Evolutionary conservation across 148 eudicot genomes (phyloP).

Genomic region (Rhododendron henanense): DNA sequence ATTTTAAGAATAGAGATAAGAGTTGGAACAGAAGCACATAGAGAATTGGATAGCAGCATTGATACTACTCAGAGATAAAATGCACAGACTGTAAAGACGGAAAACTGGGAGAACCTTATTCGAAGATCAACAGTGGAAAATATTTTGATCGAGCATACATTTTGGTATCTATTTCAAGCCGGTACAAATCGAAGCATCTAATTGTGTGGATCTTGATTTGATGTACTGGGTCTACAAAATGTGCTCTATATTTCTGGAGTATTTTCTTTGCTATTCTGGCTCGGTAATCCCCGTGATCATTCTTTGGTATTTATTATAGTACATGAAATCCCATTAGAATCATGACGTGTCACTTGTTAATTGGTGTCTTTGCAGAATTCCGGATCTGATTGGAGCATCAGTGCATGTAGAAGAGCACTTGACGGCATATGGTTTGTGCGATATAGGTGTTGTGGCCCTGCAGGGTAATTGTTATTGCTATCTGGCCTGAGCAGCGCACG

Average conservation of each 20-base stretch:
- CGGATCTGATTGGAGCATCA: neutral
- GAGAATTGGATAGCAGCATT: neutral
- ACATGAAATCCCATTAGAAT: neutral
- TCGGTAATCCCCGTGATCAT: neutral
- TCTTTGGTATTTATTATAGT: neutral
- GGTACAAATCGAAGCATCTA: neutral
- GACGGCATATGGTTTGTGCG: neutral
- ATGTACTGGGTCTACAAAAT: neutral
- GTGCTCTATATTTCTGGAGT: neutral
- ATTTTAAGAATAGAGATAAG: neutral
- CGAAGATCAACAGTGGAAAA: neutral
- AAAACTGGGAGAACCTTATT: neutral
- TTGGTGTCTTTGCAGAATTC: neutral
- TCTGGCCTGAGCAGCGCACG: neutral
- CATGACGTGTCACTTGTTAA: neutral
- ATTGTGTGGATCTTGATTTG: neutral
- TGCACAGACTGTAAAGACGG: neutral
- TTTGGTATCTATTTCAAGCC: neutral
- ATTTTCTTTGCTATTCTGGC: neutral
- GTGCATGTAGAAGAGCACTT: neutral
- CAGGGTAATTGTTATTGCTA: neutral
- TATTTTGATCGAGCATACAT: neutral
- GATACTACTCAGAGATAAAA: neutral
- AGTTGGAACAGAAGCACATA: neutral
- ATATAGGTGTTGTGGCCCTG: neutral